Evolutionary conservation across 2,329 filamentous ascomycete genomes (phyloP).

Genomic region (Stylonectria norvegica): DNA sequence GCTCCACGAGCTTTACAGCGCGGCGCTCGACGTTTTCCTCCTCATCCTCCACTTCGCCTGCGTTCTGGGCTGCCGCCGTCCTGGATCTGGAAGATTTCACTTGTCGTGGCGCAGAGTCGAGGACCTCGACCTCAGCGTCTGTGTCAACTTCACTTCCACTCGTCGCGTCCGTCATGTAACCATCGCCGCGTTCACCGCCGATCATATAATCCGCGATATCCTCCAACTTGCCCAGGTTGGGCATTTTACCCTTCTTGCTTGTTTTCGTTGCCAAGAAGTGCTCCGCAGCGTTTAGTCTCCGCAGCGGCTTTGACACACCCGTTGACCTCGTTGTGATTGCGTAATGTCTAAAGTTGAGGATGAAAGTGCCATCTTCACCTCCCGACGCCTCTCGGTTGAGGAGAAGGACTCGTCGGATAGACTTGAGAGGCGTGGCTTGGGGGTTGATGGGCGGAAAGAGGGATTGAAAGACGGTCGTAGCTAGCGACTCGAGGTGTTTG

Average conservation of each 20-base stretch:
- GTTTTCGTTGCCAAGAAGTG: constrained; percentile 63
- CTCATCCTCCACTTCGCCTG: constrained; percentile 44
- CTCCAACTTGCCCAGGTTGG: constrained; percentile 84
- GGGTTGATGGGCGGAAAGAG: constrained; percentile 95
- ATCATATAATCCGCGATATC: constrained; percentile 95
- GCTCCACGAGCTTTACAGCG: constrained; percentile 85
- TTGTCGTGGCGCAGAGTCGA: constrained; percentile 59
- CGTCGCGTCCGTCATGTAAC: constrained; percentile 80
- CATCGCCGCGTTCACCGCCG: constrained; percentile 67
- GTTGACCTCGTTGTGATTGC: constrained; percentile 88
- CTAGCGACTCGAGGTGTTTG: constrained; percentile 87
- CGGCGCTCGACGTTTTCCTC: constrained; percentile 70
- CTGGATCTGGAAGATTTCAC: constrained; percentile 54
- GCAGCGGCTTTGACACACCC: constrained; percentile 78
- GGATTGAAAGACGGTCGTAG: constrained; percentile 92
- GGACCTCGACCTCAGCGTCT: constrained; percentile 90
- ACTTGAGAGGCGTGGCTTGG: constrained; percentile 80
- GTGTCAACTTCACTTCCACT: constrained; percentile 92
- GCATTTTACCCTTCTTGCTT: constrained; percentile 65
- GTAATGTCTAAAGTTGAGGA: constrained; percentile 88
- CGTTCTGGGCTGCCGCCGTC: constrained; percentile 37
- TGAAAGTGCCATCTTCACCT: constrained; percentile 66
- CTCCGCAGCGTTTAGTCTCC: constrained; percentile 81
- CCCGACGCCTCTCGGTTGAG: constrained; percentile 72
- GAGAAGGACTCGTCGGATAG: constrained; percentile 88